Evolutionary conservation across 192 early-diverging fungal genomes (phyloP).

Genomic region (Physocladia obscura): DNA sequence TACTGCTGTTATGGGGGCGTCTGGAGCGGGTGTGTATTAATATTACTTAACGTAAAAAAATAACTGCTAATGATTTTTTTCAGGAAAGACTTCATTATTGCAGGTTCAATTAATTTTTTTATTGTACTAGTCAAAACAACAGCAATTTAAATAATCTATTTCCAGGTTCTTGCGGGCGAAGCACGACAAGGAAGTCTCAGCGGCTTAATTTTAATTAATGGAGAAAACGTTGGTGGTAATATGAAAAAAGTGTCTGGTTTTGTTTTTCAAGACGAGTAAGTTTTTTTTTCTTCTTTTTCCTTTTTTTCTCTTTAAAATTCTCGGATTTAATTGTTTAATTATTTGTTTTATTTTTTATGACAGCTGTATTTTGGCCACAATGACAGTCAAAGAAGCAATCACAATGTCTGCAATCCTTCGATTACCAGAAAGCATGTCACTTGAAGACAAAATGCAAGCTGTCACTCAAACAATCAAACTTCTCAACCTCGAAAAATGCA

Average conservation of each 20-base stretch:
- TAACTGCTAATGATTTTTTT: neutral
- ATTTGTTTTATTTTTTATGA: neutral
- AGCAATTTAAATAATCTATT: too few species aligned
- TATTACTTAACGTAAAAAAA: neutral
- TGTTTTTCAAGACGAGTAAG: slow-evolving; percentile 56
- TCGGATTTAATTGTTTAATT: too few species aligned
- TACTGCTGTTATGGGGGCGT: slow-evolving; percentile 86
- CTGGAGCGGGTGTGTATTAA: slow-evolving; percentile 70
- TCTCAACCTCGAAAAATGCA: slow-evolving; percentile 65
- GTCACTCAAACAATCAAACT: slow-evolving; percentile 59
- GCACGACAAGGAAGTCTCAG: slow-evolving; percentile 39
- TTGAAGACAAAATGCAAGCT: slow-evolving; percentile 37
- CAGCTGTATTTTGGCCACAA: slow-evolving; percentile 57
- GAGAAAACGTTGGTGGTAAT: slow-evolving; percentile 45
- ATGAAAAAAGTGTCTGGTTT: slow-evolving; percentile 59
- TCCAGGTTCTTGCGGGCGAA: slow-evolving; percentile 49
- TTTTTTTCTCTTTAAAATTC: too few species aligned
- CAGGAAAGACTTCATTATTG: slow-evolving; percentile 23
- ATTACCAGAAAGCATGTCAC: slow-evolving; percentile 46
- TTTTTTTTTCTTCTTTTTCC: too few species aligned
- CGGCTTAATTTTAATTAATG: slow-evolving; percentile 63
- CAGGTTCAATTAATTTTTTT: neutral
- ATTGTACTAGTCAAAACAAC: neutral
- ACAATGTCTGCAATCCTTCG: slow-evolving; percentile 61
- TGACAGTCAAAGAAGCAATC: slow-evolving; percentile 80